Percentiles rank a stretch among this genome's conserved stretches.
These are phyloP conservation scores for Solanum sparsipilum DNA, from an alignment of 257 asterid genomes.

Conservation along the genomic window DNA sequence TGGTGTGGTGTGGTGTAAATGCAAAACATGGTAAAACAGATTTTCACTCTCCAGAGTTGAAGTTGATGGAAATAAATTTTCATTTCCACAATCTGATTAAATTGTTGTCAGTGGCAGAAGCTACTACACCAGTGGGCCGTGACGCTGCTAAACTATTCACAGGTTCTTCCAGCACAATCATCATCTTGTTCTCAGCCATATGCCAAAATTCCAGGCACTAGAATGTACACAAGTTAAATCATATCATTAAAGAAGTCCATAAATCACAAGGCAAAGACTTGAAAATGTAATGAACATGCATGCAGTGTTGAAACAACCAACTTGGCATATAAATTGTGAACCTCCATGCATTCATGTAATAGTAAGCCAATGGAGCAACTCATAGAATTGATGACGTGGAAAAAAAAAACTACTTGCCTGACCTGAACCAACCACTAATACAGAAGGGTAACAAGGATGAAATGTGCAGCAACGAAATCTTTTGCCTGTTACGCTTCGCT, in stretches of 20 bases:
- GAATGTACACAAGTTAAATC: neutral
- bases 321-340: neutral
- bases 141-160: constrained; percentile 13
- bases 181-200: constrained; percentile 22
- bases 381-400: neutral
- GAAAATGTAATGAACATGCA: neutral
- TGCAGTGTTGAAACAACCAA: neutral
- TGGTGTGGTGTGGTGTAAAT: neutral
- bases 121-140: constrained; percentile 10
- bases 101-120: constrained; percentile 17
- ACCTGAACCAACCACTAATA: constrained; percentile 13
- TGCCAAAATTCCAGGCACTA: constrained; percentile 37
- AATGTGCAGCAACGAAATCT: constrained; percentile 20
- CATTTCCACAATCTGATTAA: constrained; percentile 27
- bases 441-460: constrained; percentile 20
- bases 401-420: constrained; percentile 11
- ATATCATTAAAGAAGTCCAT: neutral
- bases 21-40: neutral
- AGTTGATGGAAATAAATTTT: neutral
- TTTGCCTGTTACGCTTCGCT: constrained; percentile 16
- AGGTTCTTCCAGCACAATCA: constrained; percentile 9
- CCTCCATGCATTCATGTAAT: neutral
- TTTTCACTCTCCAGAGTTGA: neutral
- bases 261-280: neutral
- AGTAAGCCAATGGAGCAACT: neutral